Conservation (phyloP, 148 eudicot species). For the Silene conica region DNA sequence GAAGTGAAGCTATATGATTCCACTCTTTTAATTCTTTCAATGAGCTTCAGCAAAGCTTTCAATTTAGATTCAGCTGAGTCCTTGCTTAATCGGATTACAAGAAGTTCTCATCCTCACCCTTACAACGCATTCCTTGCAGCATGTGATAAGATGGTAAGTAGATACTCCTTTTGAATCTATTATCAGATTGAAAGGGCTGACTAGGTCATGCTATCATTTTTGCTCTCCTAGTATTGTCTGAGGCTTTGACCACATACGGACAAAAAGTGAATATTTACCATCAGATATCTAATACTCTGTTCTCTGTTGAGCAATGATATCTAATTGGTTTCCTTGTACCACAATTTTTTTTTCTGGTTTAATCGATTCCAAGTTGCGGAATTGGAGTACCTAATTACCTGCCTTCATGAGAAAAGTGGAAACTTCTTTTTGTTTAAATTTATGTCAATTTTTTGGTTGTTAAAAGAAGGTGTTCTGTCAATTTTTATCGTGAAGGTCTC, state of each 20-base stretch:
- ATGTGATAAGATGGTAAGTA: slow-evolving; percentile 60
- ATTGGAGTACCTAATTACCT: background rate
- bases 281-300: background rate
- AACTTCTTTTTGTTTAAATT: background rate
- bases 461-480: no score
- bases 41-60: slow-evolving; percentile 56
- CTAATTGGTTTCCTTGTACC: background rate
- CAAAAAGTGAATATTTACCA: background rate
- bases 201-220: background rate
- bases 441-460: no score
- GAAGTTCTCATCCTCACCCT: slow-evolving; percentile 31
- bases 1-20: slow-evolving; percentile 59
- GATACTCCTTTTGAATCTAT: background rate
- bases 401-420: background rate
- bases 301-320: background rate
- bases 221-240: background rate
- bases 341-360: background rate
- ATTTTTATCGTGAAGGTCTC: background rate
- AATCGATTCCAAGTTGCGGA: background rate
- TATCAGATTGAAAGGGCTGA: background rate
- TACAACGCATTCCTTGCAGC: slow-evolving; percentile 67
- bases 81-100: slow-evolving; percentile 48
- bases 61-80: slow-evolving; percentile 71
- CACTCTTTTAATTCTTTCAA: slow-evolving; percentile 58
- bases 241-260: background rate